Evolutionary conservation across 2,329 filamentous ascomycete species (phyloP), one percentile per base, ranked within the genome.

Genomic region (Neoarthrinium moseri): DNA sequence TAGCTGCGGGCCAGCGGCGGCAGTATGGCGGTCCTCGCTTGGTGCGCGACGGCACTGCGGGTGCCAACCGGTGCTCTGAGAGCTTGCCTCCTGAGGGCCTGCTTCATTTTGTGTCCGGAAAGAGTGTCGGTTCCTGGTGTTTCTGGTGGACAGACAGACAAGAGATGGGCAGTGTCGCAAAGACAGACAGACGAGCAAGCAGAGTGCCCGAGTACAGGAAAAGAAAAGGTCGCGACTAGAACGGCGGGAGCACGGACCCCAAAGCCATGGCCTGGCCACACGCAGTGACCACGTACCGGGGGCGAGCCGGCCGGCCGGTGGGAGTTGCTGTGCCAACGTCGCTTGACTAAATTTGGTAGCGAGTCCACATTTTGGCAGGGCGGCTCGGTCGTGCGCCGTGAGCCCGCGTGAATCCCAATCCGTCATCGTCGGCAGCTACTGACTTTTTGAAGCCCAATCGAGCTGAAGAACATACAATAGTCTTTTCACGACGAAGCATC

Each of bases 81-180:
- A 36, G 51, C 53, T 45, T 44, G 51, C 30, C 48, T 47, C 29
- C 38, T 51, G 11, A 61, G 13, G 5, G 48, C 11, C 24, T 40
- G 37, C 23, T 55, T 48, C 55, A 59, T 59, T 18, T 6, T 39
- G 34, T n/a, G n/a, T n/a, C n/a, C n/a, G n/a, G n/a, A n/a, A n/a
- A n/a, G n/a, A 20, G 15, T 37, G 22, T 5, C 15, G 6, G 15
- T 17, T 18, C 33, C 17, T 17, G 17, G 8, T 4, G 22, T 12
- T 20, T 8, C 33, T 18, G 11, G 17, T 35, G 20, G 33, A 20
- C 17, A 20, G 17, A 20, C 33, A n/a, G 36, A 39, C 12, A 26
- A 39, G 20, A n/a, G 36, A 13, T 15, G 26, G 23, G n/a, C 4
- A 18, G 15, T 12, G 18, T 6, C 13, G n/a, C 18, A 13, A 39